Percentiles rank a stretch among this genome's conserved stretches.
Evolutionary conservation across 2,329 filamentous ascomycete genomes (phyloP).

Genomic region (Grosmannia huntii): DNA sequence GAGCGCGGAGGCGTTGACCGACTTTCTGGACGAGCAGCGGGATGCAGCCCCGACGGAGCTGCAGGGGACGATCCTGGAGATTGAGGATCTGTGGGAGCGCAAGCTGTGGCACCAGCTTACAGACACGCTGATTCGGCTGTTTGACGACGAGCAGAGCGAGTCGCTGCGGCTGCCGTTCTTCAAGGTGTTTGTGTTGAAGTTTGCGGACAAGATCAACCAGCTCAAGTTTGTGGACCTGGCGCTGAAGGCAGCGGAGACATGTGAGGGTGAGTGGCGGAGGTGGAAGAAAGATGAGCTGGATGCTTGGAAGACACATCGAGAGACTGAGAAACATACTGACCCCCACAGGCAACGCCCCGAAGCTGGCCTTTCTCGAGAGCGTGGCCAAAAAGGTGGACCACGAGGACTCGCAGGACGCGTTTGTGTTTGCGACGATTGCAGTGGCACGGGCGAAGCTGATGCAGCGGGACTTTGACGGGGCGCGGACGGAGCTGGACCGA

Average conservation of each 20-base stretch:
- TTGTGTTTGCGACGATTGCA: constrained; percentile 85
- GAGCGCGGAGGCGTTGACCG: constrained; percentile 78
- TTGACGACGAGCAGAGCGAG: constrained; percentile 67
- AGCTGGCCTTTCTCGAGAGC: constrained; percentile 69
- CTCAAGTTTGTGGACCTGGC: constrained; percentile 90
- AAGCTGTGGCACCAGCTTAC: constrained; percentile 99
- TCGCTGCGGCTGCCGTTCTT: constrained; percentile 81
- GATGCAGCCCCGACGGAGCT: constrained; percentile 78
- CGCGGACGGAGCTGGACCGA: constrained; percentile 73
- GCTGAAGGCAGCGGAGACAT: constrained; percentile 75
- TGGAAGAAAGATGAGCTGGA: neutral
- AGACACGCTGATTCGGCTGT: constrained; percentile 76
- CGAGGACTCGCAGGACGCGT: constrained; percentile 85
- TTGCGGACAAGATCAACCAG: constrained; percentile 98
- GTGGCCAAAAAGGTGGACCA: constrained; percentile 84
- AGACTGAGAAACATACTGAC: neutral
- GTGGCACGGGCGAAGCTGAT: constrained; percentile 79
- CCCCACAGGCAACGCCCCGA: constrained; percentile 65
- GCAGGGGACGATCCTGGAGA: constrained; percentile 76
- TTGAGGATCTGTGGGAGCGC: constrained; percentile 95
- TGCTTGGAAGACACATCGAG: too few relatives aligned
- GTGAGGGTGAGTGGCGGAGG: constrained; percentile 44
- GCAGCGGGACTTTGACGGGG: constrained; percentile 65
- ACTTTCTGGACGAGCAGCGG: constrained; percentile 84
- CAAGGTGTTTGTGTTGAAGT: constrained; percentile 88